Evolutionary conservation across 768 basidiomycete species (phyloP), one percentile per base, ranked within the genome.

Genomic region (Mycena floridula): DNA sequence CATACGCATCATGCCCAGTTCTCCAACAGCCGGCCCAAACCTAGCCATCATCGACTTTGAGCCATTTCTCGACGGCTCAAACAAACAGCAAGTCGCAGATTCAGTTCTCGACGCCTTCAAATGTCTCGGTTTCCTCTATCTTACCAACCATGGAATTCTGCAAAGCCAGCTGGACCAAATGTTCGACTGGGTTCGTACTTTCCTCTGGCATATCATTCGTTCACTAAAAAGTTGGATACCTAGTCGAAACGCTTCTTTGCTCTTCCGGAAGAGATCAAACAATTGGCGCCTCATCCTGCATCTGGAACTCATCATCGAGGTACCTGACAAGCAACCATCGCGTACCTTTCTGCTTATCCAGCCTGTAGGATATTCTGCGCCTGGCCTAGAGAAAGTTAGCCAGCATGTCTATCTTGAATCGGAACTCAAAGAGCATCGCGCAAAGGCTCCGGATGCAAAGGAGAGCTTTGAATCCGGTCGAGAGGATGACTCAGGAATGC

Each of bases 381-480:
- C 61, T 36, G 70, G 70, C 7, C 27, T 59, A 22, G 73, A 74
- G 48, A 68, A 69, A 43, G 56, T 71, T n/a, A 50, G 48, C 1
- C 65, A 66, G 26, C 57, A 67, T 50, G 44, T 67, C 7, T 66
- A 67, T 43, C 65, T 69, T 46, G 40, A 49, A 1, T 40, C 53
- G 5, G 65, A 63, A 28, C 46, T 65, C 21, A 50, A 56, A 21
- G 48, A 50, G 28, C 55, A 56, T 26, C 61, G 62, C 18, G 54
- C 51, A 18, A 56, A 62, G 25, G 57, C 63, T 18, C 68, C 66
- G 5, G 64, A 69, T 37, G 59, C 72, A 37, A 77, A 76, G 51
- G 78, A 79, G 54, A 76, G 70, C 46, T 79, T 77, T 44, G 77
- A 80, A 46, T 64, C 66, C n/a, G 77, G 76, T 1, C 61, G 70